Evolutionary conservation across 139 green algal genomes (phyloP).

Genomic region (Yamagishiella unicocca): DNA sequence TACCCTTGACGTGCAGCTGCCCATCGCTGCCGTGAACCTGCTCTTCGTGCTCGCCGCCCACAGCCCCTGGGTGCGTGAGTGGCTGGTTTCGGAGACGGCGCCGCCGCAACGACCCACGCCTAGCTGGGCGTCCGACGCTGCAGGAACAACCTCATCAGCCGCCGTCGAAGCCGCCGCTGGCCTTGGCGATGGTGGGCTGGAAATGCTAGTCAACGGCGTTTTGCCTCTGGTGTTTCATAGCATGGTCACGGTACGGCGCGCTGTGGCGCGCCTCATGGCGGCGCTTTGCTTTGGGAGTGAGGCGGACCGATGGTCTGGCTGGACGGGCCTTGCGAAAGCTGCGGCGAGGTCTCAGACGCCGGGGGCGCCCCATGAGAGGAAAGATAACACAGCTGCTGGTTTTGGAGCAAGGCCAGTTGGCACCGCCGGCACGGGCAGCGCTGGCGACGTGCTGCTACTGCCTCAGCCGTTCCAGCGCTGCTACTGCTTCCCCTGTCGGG

Average conservation of each 20-base stretch:
- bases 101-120: too few species aligned
- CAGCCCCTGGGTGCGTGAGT: conserved; percentile 39
- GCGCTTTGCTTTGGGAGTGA: conserved; percentile 50
- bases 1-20: conserved; percentile 60
- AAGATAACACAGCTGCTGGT: background rate
- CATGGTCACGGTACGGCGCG: conserved; percentile 58
- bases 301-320: conserved; percentile 58
- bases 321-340: background rate
- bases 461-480: conserved; percentile 32
- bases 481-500: conserved; percentile 44
- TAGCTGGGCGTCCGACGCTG: too few species aligned
- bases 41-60: conserved; percentile 46
- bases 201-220: conserved; percentile 37
- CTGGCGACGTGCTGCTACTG: conserved; percentile 41
- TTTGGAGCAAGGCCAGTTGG: too few species aligned
- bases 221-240: conserved; percentile 59
- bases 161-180: too few species aligned
- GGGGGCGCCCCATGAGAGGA: background rate
- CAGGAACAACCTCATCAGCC: too few species aligned
- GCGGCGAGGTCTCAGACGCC: background rate
- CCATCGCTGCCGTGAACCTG: conserved; percentile 55
- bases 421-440: background rate
- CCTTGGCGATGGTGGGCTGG: background rate
- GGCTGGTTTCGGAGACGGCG: conserved; percentile 26
- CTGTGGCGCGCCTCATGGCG: conserved; percentile 58